Evolutionary conservation across 768 basidiomycete species (phyloP).

Genomic region (Phanerodontia chrysosporium): DNA sequence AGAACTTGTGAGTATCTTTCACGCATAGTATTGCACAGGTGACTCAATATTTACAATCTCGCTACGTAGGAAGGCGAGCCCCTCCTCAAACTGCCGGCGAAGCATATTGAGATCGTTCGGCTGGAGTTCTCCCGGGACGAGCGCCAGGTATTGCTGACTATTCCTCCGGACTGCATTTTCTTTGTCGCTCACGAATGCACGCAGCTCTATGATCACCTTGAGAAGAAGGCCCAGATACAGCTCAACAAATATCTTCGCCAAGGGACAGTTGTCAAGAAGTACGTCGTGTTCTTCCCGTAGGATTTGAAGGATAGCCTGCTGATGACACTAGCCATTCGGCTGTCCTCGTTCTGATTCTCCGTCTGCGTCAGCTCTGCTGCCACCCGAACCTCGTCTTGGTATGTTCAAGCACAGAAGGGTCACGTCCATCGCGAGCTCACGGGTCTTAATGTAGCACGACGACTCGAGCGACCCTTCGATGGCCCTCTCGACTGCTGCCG

Average conservation of each 20-base stretch:
- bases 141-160: conserved; percentile 41
- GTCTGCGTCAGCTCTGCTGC: conserved; percentile 69
- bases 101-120: conserved; percentile 53
- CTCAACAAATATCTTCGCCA: conserved; percentile 59
- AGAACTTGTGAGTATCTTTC: conserved; percentile 24
- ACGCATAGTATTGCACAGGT: neutral
- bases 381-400: conserved; percentile 72
- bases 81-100: conserved; percentile 58
- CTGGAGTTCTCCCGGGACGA: conserved; percentile 66
- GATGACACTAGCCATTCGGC: neutral
- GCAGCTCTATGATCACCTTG: conserved; percentile 56
- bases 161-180: too few relatives aligned
- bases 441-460: conserved; percentile 30
- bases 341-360: conserved; percentile 63
- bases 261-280: conserved; percentile 72
- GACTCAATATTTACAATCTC: neutral
- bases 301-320: neutral
- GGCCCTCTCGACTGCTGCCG: conserved; percentile 41
- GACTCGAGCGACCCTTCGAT: conserved; percentile 48
- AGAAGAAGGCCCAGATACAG: conserved; percentile 48
- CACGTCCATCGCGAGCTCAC: neutral
- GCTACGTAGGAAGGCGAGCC: conserved; percentile 60
- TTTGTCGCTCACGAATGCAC: neutral
- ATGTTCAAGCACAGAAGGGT: conserved; percentile 3
- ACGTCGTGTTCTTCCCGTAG: conserved; percentile 25